Percentiles rank a stretch among this genome's conserved stretches.
These are phyloP conservation scores for Macrocystidia cucumis DNA, from an alignment of 1,284 basidiomycete species.

Conservation along the genomic window DNA sequence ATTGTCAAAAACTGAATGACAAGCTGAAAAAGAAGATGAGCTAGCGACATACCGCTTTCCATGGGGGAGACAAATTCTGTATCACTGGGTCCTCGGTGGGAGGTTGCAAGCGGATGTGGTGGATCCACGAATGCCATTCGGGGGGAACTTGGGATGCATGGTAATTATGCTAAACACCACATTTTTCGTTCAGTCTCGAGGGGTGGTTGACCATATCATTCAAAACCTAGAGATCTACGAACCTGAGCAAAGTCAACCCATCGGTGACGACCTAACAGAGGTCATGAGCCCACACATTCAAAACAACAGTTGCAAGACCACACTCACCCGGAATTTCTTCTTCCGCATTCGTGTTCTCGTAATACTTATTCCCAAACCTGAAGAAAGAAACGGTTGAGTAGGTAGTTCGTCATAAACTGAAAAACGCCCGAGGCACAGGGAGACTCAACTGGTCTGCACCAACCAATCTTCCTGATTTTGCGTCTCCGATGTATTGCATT, in stretches of 20 bases:
- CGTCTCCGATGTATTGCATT: constrained; percentile 86
- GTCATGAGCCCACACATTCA: constrained; percentile 1
- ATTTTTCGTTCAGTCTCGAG: not conserved
- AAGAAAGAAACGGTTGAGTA: not conserved
- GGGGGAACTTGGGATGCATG: constrained; percentile 88
- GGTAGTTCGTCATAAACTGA: constrained; percentile 2
- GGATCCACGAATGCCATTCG: constrained; percentile 94
- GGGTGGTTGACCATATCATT: not conserved
- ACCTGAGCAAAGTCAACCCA: constrained; percentile 92
- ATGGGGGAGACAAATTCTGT: constrained; percentile 61
- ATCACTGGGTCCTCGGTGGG: constrained; percentile 72
- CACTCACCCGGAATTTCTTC: constrained; percentile 79
- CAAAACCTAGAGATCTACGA: constrained; percentile 16
- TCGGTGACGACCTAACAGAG: constrained; percentile 70
- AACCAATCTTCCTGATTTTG: constrained; percentile 74
- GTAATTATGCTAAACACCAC: constrained; percentile 57
- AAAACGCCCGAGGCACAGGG: not conserved
- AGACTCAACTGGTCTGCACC: constrained; percentile 78
- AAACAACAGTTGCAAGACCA: not conserved
- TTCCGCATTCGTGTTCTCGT: constrained; percentile 78
- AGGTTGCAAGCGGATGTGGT: constrained; percentile 80
- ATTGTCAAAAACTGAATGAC: constrained; percentile 3
- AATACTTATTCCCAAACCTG: constrained; percentile 89
- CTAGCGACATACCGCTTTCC: constrained; percentile 78
- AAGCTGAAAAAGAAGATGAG: constrained; percentile 20